Conservation (phyloP, 441 rosid genomes). For the Gossypium lobatum region DNA sequence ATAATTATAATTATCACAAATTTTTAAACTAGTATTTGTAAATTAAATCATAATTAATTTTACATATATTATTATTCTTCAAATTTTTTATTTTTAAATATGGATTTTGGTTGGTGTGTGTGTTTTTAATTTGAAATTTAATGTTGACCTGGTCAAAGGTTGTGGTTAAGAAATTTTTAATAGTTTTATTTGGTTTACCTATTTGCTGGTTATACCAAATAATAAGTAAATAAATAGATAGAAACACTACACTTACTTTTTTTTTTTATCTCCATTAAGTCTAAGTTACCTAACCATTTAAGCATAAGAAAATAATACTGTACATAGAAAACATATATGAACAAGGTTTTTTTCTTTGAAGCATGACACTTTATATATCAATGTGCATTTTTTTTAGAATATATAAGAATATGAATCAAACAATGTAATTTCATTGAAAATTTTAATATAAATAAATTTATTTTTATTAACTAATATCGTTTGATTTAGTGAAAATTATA, state of each 20-base stretch:
- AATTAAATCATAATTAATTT: too few relatives aligned
- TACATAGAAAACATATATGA: too few relatives aligned
- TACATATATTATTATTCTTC: too few relatives aligned
- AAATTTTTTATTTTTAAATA: too few relatives aligned
- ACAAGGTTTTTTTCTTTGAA: not conserved
- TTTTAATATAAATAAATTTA: too few relatives aligned
- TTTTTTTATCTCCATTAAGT: not conserved
- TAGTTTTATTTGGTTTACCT: not conserved
- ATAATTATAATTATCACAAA: too few relatives aligned
- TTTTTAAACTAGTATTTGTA: too few relatives aligned
- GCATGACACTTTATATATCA: not conserved
- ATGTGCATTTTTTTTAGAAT: too few relatives aligned
- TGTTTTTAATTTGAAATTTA: not conserved
- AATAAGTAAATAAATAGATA: not conserved
- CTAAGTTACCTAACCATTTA: not conserved
- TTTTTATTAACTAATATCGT: conserved; percentile 5
- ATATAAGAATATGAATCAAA: not conserved
- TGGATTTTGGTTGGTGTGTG: not conserved
- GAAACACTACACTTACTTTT: not conserved
- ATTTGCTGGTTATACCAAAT: not conserved
- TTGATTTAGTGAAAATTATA: conserved; percentile 5
- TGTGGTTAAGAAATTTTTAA: conserved; percentile 7
- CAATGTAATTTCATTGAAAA: not conserved
- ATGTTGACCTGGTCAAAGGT: conserved; percentile 41
- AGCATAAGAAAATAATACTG: not conserved